Conservation (phyloP, 2,329 filamentous ascomycete species). For the Epichloe uncinata region DNA sequence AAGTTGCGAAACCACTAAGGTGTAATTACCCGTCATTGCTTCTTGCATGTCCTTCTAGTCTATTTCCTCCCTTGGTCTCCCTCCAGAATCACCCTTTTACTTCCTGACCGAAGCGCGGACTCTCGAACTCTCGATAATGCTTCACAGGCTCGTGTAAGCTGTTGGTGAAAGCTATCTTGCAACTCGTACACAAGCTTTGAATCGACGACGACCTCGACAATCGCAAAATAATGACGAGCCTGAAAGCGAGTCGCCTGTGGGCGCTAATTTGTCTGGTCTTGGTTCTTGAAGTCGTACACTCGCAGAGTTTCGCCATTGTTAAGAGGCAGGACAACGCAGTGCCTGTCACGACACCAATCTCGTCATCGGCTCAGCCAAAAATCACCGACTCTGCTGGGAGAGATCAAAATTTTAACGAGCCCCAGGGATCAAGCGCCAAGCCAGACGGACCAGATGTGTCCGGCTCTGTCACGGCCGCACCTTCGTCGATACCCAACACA, state of each 20-base stretch:
- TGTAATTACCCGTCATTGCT: slow-evolving; percentile 1
- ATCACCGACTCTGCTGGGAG: background rate
- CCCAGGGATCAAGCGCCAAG: background rate
- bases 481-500: slow-evolving; percentile 1
- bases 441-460: background rate
- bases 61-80: background rate
- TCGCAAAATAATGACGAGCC: slow-evolving; percentile 18
- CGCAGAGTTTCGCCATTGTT: slow-evolving; percentile 18
- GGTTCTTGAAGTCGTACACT: slow-evolving; percentile 23
- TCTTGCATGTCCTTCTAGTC: background rate
- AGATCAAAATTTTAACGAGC: background rate
- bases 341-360: background rate
- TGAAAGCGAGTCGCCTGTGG: slow-evolving; percentile 20
- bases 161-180: slow-evolving; percentile 10
- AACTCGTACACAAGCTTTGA: slow-evolving; percentile 3
- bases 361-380: background rate
- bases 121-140: slow-evolving; percentile 8
- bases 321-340: slow-evolving; percentile 21
- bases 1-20: background rate
- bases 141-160: slow-evolving; percentile 6
- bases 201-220: slow-evolving; percentile 1
- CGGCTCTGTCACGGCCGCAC: background rate
- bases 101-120: background rate
- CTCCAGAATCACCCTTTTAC: background rate
- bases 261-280: slow-evolving; percentile 26